phyloP scores from a whole-genome alignment of 2,329 filamentous ascomycete genomes.

The Gyromitra esculenta region DNA sequence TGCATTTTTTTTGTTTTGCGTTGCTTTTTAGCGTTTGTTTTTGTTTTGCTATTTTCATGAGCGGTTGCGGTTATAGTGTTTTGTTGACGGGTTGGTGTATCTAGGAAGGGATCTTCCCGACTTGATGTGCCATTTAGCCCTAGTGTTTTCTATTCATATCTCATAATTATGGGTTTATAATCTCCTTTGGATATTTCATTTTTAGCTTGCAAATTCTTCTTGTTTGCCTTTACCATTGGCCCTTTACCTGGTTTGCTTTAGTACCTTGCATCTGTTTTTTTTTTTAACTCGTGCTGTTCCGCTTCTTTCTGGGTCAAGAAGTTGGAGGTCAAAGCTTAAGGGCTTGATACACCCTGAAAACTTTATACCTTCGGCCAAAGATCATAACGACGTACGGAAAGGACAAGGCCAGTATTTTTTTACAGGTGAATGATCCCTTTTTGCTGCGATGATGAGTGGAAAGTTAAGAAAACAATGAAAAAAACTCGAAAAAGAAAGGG shows the following conservation, averaged over 20 bases:
- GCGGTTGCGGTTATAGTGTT: constrained; percentile 35
- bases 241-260: constrained; percentile 33
- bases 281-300: constrained; percentile 37
- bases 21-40: constrained; percentile 44
- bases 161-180: constrained; percentile 48
- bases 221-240: constrained; percentile 36
- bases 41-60: constrained; percentile 35
- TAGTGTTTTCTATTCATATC: constrained; percentile 30
- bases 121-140: constrained; percentile 26
- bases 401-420: constrained; percentile 18
- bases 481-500: constrained; percentile 31
- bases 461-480: constrained; percentile 36
- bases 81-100: constrained; percentile 24
- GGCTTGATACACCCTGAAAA: constrained; percentile 23
- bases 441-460: constrained; percentile 25
- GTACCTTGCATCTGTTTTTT: constrained; percentile 42
- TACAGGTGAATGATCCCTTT: constrained; percentile 21
- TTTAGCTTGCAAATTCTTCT: constrained; percentile 30
- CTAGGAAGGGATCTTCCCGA: constrained; percentile 2
- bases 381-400: constrained; percentile 23
- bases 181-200: constrained; percentile 43
- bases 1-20: constrained; percentile 32
- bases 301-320: constrained; percentile 21
- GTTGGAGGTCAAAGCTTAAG: constrained; percentile 26
- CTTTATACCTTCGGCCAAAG: constrained; percentile 12